Evolutionary conservation across 352 stramenopile genomes (phyloP).

Genomic region (Globisporangium middletonii): DNA sequence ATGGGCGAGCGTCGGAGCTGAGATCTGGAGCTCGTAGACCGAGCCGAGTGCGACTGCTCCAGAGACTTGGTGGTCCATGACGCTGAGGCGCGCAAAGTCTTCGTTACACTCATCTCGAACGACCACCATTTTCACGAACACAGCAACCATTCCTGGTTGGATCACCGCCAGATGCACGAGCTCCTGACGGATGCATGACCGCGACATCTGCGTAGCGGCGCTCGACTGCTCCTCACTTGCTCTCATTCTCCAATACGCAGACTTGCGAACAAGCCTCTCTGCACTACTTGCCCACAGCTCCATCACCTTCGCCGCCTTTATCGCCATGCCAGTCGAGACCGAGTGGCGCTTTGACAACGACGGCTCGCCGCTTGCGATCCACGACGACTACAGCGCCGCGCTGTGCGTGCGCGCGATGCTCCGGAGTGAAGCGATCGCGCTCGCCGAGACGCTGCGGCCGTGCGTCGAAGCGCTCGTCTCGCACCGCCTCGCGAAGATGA

Average conservation of each 20-base stretch:
- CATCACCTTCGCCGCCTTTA: neutral
- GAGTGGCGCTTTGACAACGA: conserved; percentile 3
- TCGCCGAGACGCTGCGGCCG: neutral
- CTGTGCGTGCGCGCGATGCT: neutral
- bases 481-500: neutral
- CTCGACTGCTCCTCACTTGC: neutral
- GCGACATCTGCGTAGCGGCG: no score
- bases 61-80: no score
- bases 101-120: no score
- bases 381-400: neutral
- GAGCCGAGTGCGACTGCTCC: no score
- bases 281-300: no score
- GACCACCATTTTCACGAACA: no score
- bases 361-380: neutral
- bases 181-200: no score
- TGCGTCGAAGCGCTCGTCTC: conserved; percentile 3
- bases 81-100: no score
- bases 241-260: neutral
- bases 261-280: neutral
- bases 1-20: no score
- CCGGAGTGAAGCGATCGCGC: neutral
- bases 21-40: no score
- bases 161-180: no score
- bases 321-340: conserved; percentile 1
- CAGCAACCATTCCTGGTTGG: no score